Evolutionary conservation across 2,329 filamentous ascomycete species (phyloP), one percentile per base, ranked within the genome.

Genomic region (Magnaporthiopsis incrustans): DNA sequence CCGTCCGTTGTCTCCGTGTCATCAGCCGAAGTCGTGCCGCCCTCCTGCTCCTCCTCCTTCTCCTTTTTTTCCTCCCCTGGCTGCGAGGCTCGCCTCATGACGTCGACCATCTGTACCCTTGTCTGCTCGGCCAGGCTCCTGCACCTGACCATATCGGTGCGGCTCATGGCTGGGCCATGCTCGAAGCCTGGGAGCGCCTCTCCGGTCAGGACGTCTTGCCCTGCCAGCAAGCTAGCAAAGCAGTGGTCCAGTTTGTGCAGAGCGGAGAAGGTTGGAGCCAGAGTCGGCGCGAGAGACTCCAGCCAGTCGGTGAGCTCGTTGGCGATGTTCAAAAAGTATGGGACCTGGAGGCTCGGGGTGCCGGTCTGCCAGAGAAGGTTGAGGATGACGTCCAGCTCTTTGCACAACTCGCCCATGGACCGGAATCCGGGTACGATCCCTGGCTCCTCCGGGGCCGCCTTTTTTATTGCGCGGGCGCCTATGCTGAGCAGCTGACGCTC

Each of bases 331-430:
- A 97, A 85, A 3, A 97, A 79, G 72, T 94, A 94, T 2, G 92
- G 91, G 15, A 94, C 85, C 76, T 97, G 92, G 11, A 97, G 78
- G 63, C 84, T 85, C 25, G 91, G 92, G 27, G 93, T 97, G 12
- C 90, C 91, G 35, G 88, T 91, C 27, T 91, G 83, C 94, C 94
- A 98, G 6, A 97, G 77, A 10, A 96, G 83, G 73, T 96, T 89
- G 22, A 96, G 77, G 15, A 97, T 73, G 7, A 82, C 81, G 64
- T 93, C 89, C 0, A 96, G 75, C 71, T 97, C 92, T 64, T 79
- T 84, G 63, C 86, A 91, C 5, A 92, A 83, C 71, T 93, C 88
- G 61, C 78, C 80, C 73, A 94, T 90, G 62, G 76, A 84, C 63
- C 79, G 75, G 71, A 85, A 87, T 27, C 83, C 84, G 2, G 78